Evolutionary conservation across 352 stramenopile species (phyloP).

Genomic region (Halophytophthora polymorphica): DNA sequence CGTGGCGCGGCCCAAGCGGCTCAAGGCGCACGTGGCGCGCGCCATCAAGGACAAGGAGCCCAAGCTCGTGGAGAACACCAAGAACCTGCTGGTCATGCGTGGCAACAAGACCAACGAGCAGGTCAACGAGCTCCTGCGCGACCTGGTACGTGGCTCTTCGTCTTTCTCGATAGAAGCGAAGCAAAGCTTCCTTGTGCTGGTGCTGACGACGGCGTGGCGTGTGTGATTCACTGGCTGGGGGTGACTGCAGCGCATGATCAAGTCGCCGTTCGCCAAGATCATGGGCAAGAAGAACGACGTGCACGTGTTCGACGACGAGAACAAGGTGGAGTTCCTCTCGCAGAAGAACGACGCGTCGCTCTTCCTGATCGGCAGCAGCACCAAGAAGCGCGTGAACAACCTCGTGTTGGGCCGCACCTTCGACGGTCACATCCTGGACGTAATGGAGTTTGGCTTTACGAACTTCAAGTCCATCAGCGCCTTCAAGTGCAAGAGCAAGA

Average conservation of each 20-base stretch:
- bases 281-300: slow-evolving; percentile 93
- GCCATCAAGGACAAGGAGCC: slow-evolving; percentile 87
- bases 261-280: slow-evolving; percentile 85
- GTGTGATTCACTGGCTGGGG: background rate
- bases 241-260: slow-evolving; percentile 71
- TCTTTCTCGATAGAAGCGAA: background rate
- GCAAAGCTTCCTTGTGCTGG: background rate
- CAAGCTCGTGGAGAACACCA: slow-evolving; percentile 92
- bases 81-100: slow-evolving; percentile 86
- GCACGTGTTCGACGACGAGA: slow-evolving; percentile 93
- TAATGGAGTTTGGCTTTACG: slow-evolving; percentile 96
- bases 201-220: background rate
- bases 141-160: slow-evolving; percentile 48
- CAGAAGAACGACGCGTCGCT: slow-evolving; percentile 98
- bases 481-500: slow-evolving; percentile 92
- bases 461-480: slow-evolving; percentile 93
- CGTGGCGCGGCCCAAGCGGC: slow-evolving; percentile 70
- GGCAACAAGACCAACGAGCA: slow-evolving; percentile 89
- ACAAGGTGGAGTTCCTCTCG: slow-evolving; percentile 91
- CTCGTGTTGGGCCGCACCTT: slow-evolving; percentile 97
- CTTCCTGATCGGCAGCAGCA: slow-evolving; percentile 95
- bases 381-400: slow-evolving; percentile 99
- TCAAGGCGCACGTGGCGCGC: slow-evolving; percentile 79
- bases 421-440: slow-evolving; percentile 97
- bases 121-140: slow-evolving; percentile 76